Percentiles rank a stretch among this genome's conserved stretches.
Conservation (phyloP, 2,329 filamentous ascomycete genomes). For the Hirsutella minnesotensis region DNA sequence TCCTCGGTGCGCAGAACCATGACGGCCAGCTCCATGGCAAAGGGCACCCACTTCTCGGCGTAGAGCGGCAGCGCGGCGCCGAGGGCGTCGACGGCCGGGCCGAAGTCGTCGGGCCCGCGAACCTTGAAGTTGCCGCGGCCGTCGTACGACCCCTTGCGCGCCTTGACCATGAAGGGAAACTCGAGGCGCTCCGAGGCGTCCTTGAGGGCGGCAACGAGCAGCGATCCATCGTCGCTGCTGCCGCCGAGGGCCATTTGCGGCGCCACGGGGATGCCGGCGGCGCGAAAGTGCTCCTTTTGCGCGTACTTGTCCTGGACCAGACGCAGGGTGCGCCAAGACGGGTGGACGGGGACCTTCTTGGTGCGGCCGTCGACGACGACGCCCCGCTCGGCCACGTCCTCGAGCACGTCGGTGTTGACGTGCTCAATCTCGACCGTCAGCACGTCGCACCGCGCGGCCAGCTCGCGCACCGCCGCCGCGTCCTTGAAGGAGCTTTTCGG, state of each 20-base stretch:
- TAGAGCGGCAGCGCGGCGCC: slow-evolving; percentile 62
- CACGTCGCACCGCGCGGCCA: slow-evolving; percentile 68
- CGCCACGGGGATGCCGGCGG: slow-evolving; percentile 59
- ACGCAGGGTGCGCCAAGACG: slow-evolving; percentile 75
- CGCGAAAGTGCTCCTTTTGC: slow-evolving; percentile 71
- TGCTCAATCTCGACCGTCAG: slow-evolving; percentile 94
- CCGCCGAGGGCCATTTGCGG: slow-evolving; percentile 52
- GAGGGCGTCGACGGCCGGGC: slow-evolving; percentile 57
- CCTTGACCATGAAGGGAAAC: slow-evolving; percentile 87
- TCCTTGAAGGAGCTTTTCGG: slow-evolving; percentile 85
- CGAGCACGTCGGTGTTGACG: slow-evolving; percentile 78
- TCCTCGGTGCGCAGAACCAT: slow-evolving; percentile 91
- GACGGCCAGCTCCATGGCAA: slow-evolving; percentile 78
- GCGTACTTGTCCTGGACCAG: slow-evolving; percentile 89
- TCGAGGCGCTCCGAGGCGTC: slow-evolving; percentile 54
- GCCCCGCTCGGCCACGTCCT: slow-evolving; percentile 61
- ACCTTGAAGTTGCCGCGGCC: slow-evolving; percentile 60
- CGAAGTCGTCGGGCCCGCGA: slow-evolving; percentile 30
- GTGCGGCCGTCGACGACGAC: slow-evolving; percentile 22
- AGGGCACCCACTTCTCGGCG: slow-evolving; percentile 81
- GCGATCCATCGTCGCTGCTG: slow-evolving; percentile 31
- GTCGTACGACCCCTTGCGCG: slow-evolving; percentile 82
- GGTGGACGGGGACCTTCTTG: slow-evolving; percentile 53
- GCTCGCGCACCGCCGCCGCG: slow-evolving; percentile 60
- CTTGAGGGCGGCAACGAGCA: slow-evolving; percentile 47